These are phyloP conservation scores for Phytophthora hibernalis DNA, from an alignment of 352 stramenopile genomes.

Conservation along the genomic window DNA sequence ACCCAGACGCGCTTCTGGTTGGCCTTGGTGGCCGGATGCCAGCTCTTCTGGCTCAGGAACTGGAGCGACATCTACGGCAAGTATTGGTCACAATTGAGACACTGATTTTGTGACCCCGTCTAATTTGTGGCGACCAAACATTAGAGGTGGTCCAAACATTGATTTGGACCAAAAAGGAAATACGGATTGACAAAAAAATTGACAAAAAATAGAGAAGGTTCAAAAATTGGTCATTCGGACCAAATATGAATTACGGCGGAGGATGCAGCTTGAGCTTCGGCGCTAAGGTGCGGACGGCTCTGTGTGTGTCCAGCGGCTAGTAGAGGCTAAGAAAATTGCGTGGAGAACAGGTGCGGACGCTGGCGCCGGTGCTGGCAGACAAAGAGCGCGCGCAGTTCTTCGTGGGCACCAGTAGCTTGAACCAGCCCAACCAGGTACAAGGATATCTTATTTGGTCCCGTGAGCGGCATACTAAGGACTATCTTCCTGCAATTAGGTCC, in stretches of 20 bases:
- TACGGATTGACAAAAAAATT: no score
- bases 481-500: constrained; percentile 43
- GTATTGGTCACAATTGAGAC: not conserved
- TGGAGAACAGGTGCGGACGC: constrained; percentile 55
- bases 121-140: no score
- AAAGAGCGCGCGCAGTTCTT: constrained; percentile 74
- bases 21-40: constrained; percentile 75
- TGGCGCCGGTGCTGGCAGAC: constrained; percentile 73
- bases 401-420: constrained; percentile 67
- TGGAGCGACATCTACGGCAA: constrained; percentile 66
- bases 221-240: not conserved
- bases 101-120: constrained; percentile 8
- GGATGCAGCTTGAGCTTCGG: constrained; percentile 54
- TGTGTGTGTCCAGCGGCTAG: not conserved
- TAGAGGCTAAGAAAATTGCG: not conserved
- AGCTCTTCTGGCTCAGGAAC: constrained; percentile 86
- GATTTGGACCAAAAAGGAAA: no score
- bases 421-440: constrained; percentile 71
- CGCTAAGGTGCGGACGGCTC: constrained; percentile 34
- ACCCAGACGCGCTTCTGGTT: constrained; percentile 91
- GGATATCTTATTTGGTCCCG: not conserved
- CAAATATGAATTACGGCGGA: constrained; percentile 40
- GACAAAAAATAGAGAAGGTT: not conserved
- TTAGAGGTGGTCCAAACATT: no score
- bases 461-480: constrained; percentile 9